Base-by-base conservation (phyloP, 805 yeast species). In the Yamadazyma endophytica region DNA sequence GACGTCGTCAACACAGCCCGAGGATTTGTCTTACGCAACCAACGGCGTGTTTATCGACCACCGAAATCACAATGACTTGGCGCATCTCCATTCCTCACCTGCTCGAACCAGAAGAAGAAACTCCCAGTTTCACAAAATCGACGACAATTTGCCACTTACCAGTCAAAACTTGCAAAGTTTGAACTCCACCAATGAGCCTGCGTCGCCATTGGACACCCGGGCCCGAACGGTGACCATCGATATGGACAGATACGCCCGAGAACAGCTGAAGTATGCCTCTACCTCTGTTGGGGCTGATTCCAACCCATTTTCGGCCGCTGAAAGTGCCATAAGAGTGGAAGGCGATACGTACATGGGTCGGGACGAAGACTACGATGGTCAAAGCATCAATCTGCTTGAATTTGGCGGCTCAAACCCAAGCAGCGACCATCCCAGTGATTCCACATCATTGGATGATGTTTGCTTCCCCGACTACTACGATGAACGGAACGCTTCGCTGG, bases 381-480 rank as follows among this genome's bases (percentile, higher is more conserved):
- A 25, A 15, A 44, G 53, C 7, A 24, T 49, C 21, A 54, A 54
- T 32, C 52, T 61, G 36, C 47, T 58, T 32, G 69, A 62, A 37
- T 68, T 66, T 43, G 72, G 73, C 9, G 67, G 54, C 11, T 78
- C 84, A n/a, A 77, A 78, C 44, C 86, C 87, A 4, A 64, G 77
- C 3, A 70, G 80, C 14, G 71, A 82, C 29, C 66, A 82, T 37
- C 62, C 75, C 23, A 69, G 79, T 21, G 77, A 74, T 32, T 74
- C 77, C 23, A 79, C 95, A 0, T 84, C 96, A 1, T 60, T 90
- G 36, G 89, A 82, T 51, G 98, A 90, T 57, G 98, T 90, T 16
- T 90, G 96, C 50, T 77, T 87, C 54, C 96, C 95, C 0, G 67
- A 88, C 22, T 88, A 81, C 40, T 75, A 73, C 27, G 54, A 50